Conservation (phyloP, 108 stramenopile genomes). For the Stephanodiscus minutulus region DNA sequence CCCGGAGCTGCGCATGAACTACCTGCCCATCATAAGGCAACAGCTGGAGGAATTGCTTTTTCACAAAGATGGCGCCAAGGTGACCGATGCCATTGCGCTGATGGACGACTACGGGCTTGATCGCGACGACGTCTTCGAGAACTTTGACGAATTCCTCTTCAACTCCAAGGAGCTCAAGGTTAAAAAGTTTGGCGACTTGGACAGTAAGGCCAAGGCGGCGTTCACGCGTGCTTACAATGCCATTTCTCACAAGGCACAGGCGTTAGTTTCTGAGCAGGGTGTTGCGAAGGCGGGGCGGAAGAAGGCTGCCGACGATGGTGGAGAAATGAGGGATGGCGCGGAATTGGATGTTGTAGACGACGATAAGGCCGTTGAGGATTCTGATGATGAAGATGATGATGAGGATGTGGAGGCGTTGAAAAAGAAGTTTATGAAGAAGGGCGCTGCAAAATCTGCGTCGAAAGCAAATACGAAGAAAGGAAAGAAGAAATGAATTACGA, state of each 20-base stretch:
- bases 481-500: slow-evolving; percentile 35
- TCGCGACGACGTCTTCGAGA: slow-evolving; percentile 94
- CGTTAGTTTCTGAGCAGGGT: slow-evolving; percentile 81
- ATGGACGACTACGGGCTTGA: slow-evolving; percentile 95
- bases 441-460: slow-evolving; percentile 6
- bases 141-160: slow-evolving; percentile 78
- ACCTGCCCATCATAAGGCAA: slow-evolving; percentile 74
- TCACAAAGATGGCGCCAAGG: slow-evolving; percentile 49
- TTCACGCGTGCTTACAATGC: slow-evolving; percentile 90
- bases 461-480: slow-evolving; percentile 24
- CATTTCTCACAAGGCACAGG: slow-evolving; percentile 75
- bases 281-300: slow-evolving; percentile 39
- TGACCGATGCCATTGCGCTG: slow-evolving; percentile 68
- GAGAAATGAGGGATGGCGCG: slow-evolving; percentile 33
- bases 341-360: slow-evolving; percentile 55
- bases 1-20: slow-evolving; percentile 75
- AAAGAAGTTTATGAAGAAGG: slow-evolving; percentile 34
- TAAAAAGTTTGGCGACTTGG: slow-evolving; percentile 68
- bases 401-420: slow-evolving; percentile 31
- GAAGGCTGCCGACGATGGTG: slow-evolving; percentile 20
- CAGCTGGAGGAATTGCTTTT: slow-evolving; percentile 66
- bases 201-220: slow-evolving; percentile 83
- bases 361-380: slow-evolving; percentile 42
- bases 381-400: slow-evolving; percentile 52
- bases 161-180: slow-evolving; percentile 41